phyloP scores from a whole-genome alignment of 768 basidiomycete genomes.

The Lepiota subincarnata region DNA sequence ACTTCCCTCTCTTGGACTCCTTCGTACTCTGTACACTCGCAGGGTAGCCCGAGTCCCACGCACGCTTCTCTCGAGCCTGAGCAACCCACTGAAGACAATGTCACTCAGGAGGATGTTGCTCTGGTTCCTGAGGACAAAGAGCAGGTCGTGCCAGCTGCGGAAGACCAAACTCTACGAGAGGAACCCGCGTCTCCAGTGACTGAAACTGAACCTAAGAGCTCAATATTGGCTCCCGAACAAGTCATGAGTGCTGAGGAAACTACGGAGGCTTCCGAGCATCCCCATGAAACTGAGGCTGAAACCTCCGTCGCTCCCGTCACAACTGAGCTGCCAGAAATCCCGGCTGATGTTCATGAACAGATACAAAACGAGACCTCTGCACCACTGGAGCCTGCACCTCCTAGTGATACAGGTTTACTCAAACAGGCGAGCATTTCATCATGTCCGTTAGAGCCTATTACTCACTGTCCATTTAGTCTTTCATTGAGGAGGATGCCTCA shows the following conservation, averaged over 20 bases:
- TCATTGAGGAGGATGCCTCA: neutral
- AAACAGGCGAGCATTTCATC: neutral
- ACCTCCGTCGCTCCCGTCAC: neutral
- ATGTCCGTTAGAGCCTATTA: neutral
- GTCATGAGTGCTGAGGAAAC: neutral
- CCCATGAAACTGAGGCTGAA: neutral
- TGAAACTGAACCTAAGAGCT: neutral
- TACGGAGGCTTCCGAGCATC: neutral
- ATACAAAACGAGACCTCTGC: neutral
- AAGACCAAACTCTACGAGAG: neutral
- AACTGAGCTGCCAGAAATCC: neutral
- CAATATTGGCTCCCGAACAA: neutral
- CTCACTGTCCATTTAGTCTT: neutral
- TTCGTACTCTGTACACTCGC: constrained; percentile 38
- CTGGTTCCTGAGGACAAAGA: neutral
- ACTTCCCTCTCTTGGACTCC: constrained; percentile 27
- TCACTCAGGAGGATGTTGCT: neutral
- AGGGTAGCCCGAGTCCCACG: constrained; percentile 27
- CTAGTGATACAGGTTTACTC: neutral
- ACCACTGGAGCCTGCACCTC: neutral
- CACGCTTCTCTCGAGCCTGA: constrained; percentile 3
- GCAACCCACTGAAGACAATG: neutral
- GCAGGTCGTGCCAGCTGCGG: neutral
- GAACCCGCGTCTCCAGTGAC: neutral
- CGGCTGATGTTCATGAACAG: neutral